A percentile compares a stretch with the other conserved stretches of the same genome.
Conservation (phyloP, 2,329 filamentous ascomycete species). For the Tolypocladium sp. region DNA sequence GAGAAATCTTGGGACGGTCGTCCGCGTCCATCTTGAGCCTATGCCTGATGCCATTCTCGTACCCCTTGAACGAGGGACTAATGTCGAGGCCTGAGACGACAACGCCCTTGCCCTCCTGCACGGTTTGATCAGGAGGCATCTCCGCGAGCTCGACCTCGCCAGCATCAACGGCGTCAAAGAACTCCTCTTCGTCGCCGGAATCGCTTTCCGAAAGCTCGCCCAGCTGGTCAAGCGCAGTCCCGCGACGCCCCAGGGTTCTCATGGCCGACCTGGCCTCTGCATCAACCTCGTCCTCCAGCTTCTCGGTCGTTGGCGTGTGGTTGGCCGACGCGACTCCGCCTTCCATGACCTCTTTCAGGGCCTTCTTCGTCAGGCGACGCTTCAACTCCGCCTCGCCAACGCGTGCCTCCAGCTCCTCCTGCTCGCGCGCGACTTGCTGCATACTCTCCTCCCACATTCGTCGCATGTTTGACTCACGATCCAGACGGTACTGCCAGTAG, state of each 20-base stretch:
- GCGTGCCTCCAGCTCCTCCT: slow-evolving; percentile 80
- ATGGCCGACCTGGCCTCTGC: slow-evolving; percentile 27
- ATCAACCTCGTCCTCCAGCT: slow-evolving; percentile 20
- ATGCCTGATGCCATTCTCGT: slow-evolving; percentile 77
- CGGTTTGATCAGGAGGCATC: slow-evolving; percentile 43
- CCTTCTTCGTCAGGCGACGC: slow-evolving; percentile 79
- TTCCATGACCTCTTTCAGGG: slow-evolving; percentile 76
- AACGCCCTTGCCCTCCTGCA: slow-evolving; percentile 32
- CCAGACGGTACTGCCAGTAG: slow-evolving; percentile 93
- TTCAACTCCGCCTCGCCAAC: slow-evolving; percentile 88
- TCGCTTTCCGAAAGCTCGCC: slow-evolving; percentile 72
- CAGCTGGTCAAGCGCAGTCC: slow-evolving; percentile 60
- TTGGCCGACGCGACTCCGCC: slow-evolving; percentile 27
- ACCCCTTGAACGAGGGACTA: slow-evolving; percentile 72
- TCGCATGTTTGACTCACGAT: slow-evolving; percentile 83
- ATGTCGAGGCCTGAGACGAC: slow-evolving; percentile 50
- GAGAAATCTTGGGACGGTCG: slow-evolving; percentile 83
- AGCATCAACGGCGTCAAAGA: slow-evolving; percentile 93
- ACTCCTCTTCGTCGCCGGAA: slow-evolving; percentile 80
- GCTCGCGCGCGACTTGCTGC: slow-evolving; percentile 90
- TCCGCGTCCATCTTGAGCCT: slow-evolving; percentile 85
- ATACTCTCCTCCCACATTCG: slow-evolving; percentile 99
- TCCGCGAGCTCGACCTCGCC: slow-evolving; percentile 78
- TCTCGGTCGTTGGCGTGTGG: slow-evolving; percentile 17
- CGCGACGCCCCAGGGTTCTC: slow-evolving; percentile 41